These are phyloP conservation scores for Agaricales sp. DNA, from an alignment of 1,284 basidiomycete species.

Conservation along the genomic window DNA sequence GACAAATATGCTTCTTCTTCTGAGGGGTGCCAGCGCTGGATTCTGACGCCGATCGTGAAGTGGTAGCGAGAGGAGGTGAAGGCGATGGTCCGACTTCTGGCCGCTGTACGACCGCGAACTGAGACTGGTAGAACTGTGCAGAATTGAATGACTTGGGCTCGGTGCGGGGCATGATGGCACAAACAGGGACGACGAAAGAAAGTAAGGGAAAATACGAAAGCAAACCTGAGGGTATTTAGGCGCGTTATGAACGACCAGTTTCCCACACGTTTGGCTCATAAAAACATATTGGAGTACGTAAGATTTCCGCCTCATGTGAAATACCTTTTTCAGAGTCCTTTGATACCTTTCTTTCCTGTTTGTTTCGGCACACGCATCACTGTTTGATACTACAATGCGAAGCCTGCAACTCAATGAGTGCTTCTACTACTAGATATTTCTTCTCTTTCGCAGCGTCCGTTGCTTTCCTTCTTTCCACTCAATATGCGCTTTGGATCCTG, in stretches of 20 bases:
- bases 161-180: conserved; percentile 1
- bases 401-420: too few relatives aligned
- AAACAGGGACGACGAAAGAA: background rate
- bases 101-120: conserved; percentile 14
- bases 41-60: conserved; percentile 14
- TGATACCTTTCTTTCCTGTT: background rate
- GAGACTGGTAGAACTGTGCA: conserved; percentile 20
- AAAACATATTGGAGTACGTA: conserved; percentile 1
- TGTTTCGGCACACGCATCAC: too few relatives aligned
- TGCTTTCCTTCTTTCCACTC: background rate
- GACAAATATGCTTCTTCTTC: conserved; percentile 57
- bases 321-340: background rate
- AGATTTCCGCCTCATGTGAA: background rate
- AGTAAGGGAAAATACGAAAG: background rate
- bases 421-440: background rate
- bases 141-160: background rate
- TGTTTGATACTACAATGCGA: too few relatives aligned
- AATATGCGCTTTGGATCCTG: background rate
- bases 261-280: background rate
- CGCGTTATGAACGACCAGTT: background rate
- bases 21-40: conserved; percentile 12
- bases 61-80: conserved; percentile 16
- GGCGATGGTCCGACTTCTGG: conserved; percentile 13
- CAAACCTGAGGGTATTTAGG: background rate
- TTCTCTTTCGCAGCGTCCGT: background rate